These are phyloP conservation scores for Monosporascus ibericus DNA, from an alignment of 2,329 filamentous ascomycete species.

Conservation along the genomic window DNA sequence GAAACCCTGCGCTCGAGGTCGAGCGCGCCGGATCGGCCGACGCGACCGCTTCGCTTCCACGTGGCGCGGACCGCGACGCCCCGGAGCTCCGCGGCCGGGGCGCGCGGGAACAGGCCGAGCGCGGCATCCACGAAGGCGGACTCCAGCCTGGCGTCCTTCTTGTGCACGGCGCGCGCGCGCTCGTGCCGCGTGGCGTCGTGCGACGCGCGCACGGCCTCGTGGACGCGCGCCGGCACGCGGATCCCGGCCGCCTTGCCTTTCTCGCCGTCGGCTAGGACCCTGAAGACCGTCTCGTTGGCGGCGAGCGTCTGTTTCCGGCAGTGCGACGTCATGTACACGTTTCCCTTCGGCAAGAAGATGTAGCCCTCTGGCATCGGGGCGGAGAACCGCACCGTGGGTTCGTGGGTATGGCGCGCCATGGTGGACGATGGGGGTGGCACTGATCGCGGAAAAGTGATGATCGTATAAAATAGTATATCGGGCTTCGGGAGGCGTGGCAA, in stretches of 20 bases:
- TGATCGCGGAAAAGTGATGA: not conserved
- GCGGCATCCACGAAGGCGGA: conserved; percentile 29
- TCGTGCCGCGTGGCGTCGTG: conserved; percentile 19
- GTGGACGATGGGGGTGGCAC: not conserved
- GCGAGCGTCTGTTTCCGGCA: conserved; percentile 33
- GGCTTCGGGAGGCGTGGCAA: no score
- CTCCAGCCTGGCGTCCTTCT: conserved; percentile 28
- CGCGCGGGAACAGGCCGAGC: conserved; percentile 30
- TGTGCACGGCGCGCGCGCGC: conserved; percentile 27
- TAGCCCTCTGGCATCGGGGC: conserved; percentile 33
- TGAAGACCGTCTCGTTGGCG: conserved; percentile 27
- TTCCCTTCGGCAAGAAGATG: conserved; percentile 34
- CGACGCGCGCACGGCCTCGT: conserved; percentile 18
- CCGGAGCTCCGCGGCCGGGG: conserved; percentile 29
- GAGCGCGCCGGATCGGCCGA: conserved; percentile 38
- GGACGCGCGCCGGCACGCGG: conserved; percentile 31
- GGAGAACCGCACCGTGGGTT: conserved; percentile 16
- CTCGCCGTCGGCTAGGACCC: conserved; percentile 21
- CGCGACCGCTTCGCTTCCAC: conserved; percentile 38
- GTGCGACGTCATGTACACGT: conserved; percentile 34
- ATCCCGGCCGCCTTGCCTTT: conserved; percentile 26
- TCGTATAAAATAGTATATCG: no score
- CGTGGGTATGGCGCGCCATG: conserved; percentile 1
- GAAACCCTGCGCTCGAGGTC: conserved; percentile 31
- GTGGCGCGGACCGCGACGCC: conserved; percentile 35